phyloP scores from a whole-genome alignment of 2,329 filamentous ascomycete genomes.

The Aspergillus japonicus region DNA sequence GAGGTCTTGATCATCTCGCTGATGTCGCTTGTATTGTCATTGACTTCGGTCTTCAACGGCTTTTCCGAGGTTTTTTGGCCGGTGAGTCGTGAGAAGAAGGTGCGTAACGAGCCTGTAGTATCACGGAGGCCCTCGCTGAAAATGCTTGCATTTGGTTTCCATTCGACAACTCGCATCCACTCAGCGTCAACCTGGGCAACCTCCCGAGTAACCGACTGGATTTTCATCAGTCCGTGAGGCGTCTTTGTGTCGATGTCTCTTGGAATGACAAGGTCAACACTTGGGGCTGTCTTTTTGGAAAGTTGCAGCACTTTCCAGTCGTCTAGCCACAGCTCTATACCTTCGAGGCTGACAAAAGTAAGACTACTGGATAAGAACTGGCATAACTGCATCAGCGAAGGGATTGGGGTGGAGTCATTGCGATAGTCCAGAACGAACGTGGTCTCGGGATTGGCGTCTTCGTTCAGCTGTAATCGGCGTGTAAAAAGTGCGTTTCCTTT shows the following conservation, averaged over 20 bases:
- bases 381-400: slow-evolving; percentile 78
- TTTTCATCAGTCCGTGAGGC: slow-evolving; percentile 83
- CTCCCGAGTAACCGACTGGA: slow-evolving; percentile 75
- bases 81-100: slow-evolving; percentile 78
- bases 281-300: slow-evolving; percentile 81
- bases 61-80: slow-evolving; percentile 51
- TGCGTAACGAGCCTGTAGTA: slow-evolving; percentile 63
- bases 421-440: slow-evolving; percentile 95
- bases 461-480: slow-evolving; percentile 72
- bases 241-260: slow-evolving; percentile 78
- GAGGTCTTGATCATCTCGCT: slow-evolving; percentile 71
- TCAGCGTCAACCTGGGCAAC: slow-evolving; percentile 88
- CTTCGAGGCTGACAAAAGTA: slow-evolving; percentile 87
- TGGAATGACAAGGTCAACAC: slow-evolving; percentile 69
- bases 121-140: slow-evolving; percentile 41
- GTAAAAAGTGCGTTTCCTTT: slow-evolving; percentile 98
- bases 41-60: slow-evolving; percentile 47
- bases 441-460: slow-evolving; percentile 67
- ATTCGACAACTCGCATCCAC: slow-evolving; percentile 84
- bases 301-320: slow-evolving; percentile 77
- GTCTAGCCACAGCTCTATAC: slow-evolving; percentile 87
- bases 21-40: slow-evolving; percentile 60
- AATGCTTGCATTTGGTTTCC: slow-evolving; percentile 62
- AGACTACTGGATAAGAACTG: slow-evolving; percentile 94
- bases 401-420: slow-evolving; percentile 81